Percentiles rank a stretch among this genome's conserved stretches.
These are phyloP conservation scores for Phytophthora nicotianae DNA, from an alignment of 352 stramenopile species.

Conservation along the genomic window DNA sequence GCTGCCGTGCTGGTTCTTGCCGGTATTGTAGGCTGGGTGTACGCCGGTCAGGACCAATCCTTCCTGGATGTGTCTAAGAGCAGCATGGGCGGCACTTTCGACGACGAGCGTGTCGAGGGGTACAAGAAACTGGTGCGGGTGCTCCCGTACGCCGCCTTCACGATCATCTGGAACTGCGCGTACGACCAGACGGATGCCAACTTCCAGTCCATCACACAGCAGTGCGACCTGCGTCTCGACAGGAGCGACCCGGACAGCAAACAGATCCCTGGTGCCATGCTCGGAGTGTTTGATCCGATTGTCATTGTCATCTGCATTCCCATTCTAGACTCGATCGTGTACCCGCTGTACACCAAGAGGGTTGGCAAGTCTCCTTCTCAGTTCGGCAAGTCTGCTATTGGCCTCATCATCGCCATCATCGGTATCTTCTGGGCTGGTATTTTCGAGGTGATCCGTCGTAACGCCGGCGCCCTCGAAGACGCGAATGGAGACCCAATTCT, in stretches of 20 bases:
- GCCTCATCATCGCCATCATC: constrained; percentile 37
- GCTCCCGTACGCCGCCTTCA: constrained; percentile 58
- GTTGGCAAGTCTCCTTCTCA: constrained; percentile 32
- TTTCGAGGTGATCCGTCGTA: constrained; percentile 62
- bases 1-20: constrained; percentile 33
- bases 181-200: constrained; percentile 77
- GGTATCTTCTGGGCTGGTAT: constrained; percentile 46
- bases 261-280: constrained; percentile 60
- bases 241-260: constrained; percentile 38
- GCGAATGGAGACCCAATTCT: constrained; percentile 40
- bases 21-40: constrained; percentile 46
- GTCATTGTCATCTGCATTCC: constrained; percentile 50
- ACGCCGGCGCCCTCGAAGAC: constrained; percentile 43
- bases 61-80: constrained; percentile 52
- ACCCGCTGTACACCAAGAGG: constrained; percentile 43
- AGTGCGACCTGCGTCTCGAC: constrained; percentile 62
- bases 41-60: constrained; percentile 34
- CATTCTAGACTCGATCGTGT: constrained; percentile 40
- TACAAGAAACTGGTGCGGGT: constrained; percentile 57
- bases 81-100: constrained; percentile 41
- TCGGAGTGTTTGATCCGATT: constrained; percentile 55
- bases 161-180: constrained; percentile 62
- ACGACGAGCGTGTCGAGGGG: constrained; percentile 49
- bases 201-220: constrained; percentile 75
- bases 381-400: constrained; percentile 40